Evolutionary conservation across 768 basidiomycete genomes (phyloP), one percentile per base, ranked within the genome.

Genomic region (Agaricus blazei): DNA sequence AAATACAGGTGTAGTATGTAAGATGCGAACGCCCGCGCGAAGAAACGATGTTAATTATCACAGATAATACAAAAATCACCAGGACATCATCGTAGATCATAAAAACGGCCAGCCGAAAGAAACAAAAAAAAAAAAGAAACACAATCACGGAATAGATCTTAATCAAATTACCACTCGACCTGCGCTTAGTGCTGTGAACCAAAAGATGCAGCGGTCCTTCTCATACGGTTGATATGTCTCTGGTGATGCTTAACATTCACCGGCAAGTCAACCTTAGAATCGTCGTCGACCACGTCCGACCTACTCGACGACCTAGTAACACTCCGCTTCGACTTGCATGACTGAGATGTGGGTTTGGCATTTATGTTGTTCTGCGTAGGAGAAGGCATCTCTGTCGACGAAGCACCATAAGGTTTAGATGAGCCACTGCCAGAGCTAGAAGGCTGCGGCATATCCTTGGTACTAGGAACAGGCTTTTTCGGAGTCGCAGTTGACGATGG

Each of bases 171-270:
- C 34, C 34, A 34, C 34, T 34, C 11, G 34, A 34, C 34, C 34
- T 34, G 34, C 7, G 34, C 34, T 34, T 34, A 34, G 11, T 34
- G 34, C 3, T 34, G 7, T 34, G 11, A 34, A 11, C 34, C 34
- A 34, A 34, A 34, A 34, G 34, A 59, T 2, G 63, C 62, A 4
- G 72, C 54, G 7, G 62, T 57, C 29, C 72, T 62, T 69, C 71
- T 71, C 51, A 72, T 60, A 12, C 72, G 65, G 59, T 67, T 70
- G 60, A 71, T 37, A 41, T 68, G 67, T 12, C 64, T 60, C 8
- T 69, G 68, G 48, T 64, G 63, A 42, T 38, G 41, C 47, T 40
- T 54, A 19, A 54, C 40, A 44, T 52, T 61, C 56, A 45, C 60
- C 36, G 40, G 54, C 36, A 29, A 44, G 29, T 31, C 43, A 31